Conservation (phyloP, 2,329 filamentous ascomycete genomes). For the Elsinoe fawcettii region DNA sequence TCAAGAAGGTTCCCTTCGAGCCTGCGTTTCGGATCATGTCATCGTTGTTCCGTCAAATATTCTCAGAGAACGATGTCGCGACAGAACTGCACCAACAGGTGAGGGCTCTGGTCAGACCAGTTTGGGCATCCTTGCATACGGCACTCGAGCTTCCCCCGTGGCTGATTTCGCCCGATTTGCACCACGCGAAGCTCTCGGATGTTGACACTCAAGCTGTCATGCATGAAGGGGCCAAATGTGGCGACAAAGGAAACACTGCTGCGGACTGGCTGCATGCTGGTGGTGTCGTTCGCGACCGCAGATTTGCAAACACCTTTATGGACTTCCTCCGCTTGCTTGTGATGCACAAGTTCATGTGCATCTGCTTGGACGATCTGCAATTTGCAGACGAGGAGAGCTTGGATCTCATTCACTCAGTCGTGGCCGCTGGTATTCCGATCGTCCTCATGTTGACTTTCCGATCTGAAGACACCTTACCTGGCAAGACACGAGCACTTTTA, state of each 20-base stretch:
- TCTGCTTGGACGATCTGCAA: constrained; percentile 83
- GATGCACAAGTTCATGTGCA: constrained; percentile 76
- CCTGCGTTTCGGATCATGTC: constrained; percentile 54
- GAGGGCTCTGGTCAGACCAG: constrained; percentile 46
- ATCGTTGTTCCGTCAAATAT: constrained; percentile 56
- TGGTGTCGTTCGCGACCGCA: constrained; percentile 48
- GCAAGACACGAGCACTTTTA: constrained; percentile 33
- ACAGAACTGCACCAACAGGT: constrained; percentile 55
- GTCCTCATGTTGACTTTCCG: constrained; percentile 65
- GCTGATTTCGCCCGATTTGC: constrained; percentile 31
- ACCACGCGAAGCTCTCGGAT: constrained; percentile 10
- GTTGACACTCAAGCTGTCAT: neutral
- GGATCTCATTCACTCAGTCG: constrained; percentile 73
- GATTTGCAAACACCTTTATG: constrained; percentile 79
- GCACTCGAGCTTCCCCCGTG: constrained; percentile 64
- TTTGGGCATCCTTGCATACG: constrained; percentile 50
- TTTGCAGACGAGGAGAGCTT: constrained; percentile 83
- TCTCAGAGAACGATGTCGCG: constrained; percentile 55
- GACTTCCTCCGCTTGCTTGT: constrained; percentile 79
- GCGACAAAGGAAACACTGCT: constrained; percentile 26
- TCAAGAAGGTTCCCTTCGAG: constrained; percentile 53
- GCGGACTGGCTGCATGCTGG: constrained; percentile 41
- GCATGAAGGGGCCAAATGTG: constrained; percentile 16
- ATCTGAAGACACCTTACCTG: constrained; percentile 33
- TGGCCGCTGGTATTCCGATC: constrained; percentile 70